Conservation (phyloP, 2,329 filamentous ascomycete species). For the Pestalotiopsis sp. region DNA sequence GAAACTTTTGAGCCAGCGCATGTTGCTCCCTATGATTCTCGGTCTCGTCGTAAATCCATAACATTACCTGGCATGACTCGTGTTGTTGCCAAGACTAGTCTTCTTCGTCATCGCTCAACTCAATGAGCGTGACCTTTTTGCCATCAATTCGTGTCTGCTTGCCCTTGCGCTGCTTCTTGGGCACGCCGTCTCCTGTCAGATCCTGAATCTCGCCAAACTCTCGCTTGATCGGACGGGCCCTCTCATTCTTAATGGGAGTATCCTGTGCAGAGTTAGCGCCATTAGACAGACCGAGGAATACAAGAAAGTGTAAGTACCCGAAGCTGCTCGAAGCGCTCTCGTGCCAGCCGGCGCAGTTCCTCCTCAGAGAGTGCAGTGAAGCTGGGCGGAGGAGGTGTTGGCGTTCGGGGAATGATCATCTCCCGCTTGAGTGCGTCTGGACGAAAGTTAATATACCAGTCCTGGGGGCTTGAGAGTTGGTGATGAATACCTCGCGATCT, state of each 20-base stretch:
- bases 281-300: no score
- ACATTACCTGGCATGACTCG: not conserved
- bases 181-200: constrained; percentile 21
- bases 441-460: constrained; percentile 2
- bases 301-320: constrained; percentile 17
- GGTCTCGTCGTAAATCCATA: not conserved
- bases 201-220: constrained; percentile 27
- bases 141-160: constrained; percentile 19
- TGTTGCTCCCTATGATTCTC: not conserved
- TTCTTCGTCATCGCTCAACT: constrained; percentile 21
- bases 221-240: constrained; percentile 25
- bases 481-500: constrained; percentile 27
- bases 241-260: constrained; percentile 18
- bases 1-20: no score
- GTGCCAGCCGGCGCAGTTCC: constrained; percentile 29
- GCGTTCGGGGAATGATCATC: constrained; percentile 30
- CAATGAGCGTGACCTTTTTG: constrained; percentile 17
- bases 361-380: constrained; percentile 22
- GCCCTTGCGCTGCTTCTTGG: not conserved
- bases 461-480: not conserved
- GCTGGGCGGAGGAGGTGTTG: constrained; percentile 19
- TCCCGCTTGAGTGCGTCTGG: constrained; percentile 33
- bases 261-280: constrained; percentile 8
- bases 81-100: not conserved
- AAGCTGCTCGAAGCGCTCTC: constrained; percentile 29